phyloP scores from a whole-genome alignment of 148 eudicot genomes.

The Cornus suecica region DNA sequence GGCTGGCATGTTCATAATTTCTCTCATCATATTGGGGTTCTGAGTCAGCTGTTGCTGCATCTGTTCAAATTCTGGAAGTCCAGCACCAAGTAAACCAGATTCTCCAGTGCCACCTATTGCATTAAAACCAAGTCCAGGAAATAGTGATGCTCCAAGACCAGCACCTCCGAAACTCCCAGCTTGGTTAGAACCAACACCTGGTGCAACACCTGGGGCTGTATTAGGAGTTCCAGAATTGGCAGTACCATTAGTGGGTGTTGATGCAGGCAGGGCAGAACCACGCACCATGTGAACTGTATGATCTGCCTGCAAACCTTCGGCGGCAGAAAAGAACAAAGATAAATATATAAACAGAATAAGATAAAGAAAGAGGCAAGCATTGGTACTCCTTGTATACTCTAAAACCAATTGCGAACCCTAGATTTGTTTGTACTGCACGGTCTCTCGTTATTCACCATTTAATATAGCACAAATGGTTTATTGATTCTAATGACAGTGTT shows the following conservation, averaged over 20 bases:
- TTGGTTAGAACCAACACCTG: constrained; percentile 34
- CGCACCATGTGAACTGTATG: constrained; percentile 86
- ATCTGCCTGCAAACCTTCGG: constrained; percentile 68
- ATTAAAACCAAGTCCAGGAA: constrained; percentile 67
- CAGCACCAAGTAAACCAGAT: constrained; percentile 72
- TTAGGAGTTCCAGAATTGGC: constrained; percentile 31
- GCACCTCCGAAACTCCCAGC: constrained; percentile 37
- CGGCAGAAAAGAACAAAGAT: constrained; percentile 6
- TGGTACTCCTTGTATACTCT: neutral
- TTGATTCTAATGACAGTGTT: too few species aligned
- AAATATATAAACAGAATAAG: neutral
- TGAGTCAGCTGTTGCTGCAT: constrained; percentile 91
- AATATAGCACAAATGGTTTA: too few species aligned
- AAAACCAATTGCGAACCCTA: too few species aligned
- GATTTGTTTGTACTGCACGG: too few species aligned
- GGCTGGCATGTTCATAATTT: constrained; percentile 90
- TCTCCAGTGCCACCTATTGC: constrained; percentile 50
- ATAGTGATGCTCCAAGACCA: constrained; percentile 61
- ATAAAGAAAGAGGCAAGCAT: neutral
- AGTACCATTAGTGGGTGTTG: constrained; percentile 36
- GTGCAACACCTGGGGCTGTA: constrained; percentile 34
- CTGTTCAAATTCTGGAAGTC: constrained; percentile 81
- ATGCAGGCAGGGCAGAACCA: constrained; percentile 57
- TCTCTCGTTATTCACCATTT: too few species aligned
- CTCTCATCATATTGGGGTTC: constrained; percentile 97